Percentiles rank a stretch among this genome's conserved stretches.
Evolutionary conservation across 2,329 filamentous ascomycete genomes (phyloP).

Genomic region (Venturiaceae sp.): DNA sequence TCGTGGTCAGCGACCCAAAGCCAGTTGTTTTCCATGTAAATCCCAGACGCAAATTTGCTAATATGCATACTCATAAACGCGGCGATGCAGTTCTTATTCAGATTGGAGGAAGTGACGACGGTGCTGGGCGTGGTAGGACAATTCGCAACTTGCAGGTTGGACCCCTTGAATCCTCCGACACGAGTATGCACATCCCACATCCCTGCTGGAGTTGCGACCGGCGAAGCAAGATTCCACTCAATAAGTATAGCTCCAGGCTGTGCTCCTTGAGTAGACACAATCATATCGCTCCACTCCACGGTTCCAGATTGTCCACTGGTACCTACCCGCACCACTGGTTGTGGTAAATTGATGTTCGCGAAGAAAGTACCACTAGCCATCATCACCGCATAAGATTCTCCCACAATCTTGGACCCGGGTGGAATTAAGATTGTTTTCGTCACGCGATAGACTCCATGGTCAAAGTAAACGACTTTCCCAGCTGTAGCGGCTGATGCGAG

Average conservation of each 20-base stretch:
- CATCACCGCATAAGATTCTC: conserved; percentile 80
- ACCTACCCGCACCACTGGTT: conserved; percentile 59
- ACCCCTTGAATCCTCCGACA: conserved; percentile 71
- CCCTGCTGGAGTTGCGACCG: conserved; percentile 52
- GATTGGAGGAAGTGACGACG: conserved; percentile 43
- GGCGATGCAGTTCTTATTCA: conserved; percentile 61
- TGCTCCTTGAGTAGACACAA: conserved; percentile 59
- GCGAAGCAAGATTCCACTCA: conserved; percentile 60
- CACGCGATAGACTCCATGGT: conserved; percentile 47
- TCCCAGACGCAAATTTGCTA: conserved; percentile 44
- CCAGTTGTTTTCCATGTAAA: conserved; percentile 86
- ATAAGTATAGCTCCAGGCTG: conserved; percentile 60
- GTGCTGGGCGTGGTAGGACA: conserved; percentile 66
- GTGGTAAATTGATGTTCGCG: conserved; percentile 42
- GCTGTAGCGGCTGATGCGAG: conserved; percentile 53
- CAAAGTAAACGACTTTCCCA: conserved; percentile 47
- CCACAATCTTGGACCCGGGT: conserved; percentile 69
- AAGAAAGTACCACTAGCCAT: conserved; percentile 49
- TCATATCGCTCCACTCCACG: conserved; percentile 63
- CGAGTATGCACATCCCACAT: conserved; percentile 86
- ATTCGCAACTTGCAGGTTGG: conserved; percentile 62
- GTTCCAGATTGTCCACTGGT: conserved; percentile 51
- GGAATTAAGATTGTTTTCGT: conserved; percentile 45
- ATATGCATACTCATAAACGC: conserved; percentile 49
- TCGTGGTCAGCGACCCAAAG: conserved; percentile 90